These are phyloP conservation scores for Massarina eburnea DNA, from an alignment of 2,329 filamentous ascomycete genomes.

Conservation along the genomic window DNA sequence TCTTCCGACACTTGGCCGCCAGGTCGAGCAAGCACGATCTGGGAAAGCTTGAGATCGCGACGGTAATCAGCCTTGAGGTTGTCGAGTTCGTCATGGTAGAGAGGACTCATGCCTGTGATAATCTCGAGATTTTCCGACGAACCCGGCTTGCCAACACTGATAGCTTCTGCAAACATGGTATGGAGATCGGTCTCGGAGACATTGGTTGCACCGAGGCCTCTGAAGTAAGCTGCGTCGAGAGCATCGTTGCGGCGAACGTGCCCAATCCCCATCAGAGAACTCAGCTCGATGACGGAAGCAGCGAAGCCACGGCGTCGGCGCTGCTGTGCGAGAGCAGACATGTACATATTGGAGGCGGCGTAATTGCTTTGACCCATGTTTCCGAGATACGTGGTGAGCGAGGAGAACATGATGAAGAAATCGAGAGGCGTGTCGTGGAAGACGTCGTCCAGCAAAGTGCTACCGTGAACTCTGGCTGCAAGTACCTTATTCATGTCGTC, in stretches of 20 bases:
- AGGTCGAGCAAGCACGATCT: too few species aligned
- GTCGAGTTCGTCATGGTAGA: neutral
- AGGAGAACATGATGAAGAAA: conserved; percentile 30
- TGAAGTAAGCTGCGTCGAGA: conserved; percentile 1
- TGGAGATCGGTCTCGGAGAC: neutral
- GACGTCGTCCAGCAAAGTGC: conserved; percentile 15
- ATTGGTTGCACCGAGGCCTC: neutral
- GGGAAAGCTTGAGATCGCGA: too few species aligned
- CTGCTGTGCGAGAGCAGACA: conserved; percentile 42
- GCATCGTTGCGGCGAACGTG: conserved; percentile 22
- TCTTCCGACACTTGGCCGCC: too few species aligned
- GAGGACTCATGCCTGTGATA: neutral
- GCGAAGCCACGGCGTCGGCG: conserved; percentile 43
- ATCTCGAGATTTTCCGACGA: neutral
- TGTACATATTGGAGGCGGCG: conserved; percentile 37
- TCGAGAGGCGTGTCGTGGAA: conserved; percentile 18
- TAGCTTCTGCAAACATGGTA: neutral
- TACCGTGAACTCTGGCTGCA: conserved; percentile 20
- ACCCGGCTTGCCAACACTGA: neutral
- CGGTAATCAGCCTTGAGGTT: neutral
- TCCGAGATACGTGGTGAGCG: conserved; percentile 11
- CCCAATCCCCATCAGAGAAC: conserved; percentile 46
- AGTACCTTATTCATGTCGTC: conserved; percentile 8
- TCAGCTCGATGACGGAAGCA: conserved; percentile 38
- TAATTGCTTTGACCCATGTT: conserved; percentile 24